Percentiles rank a stretch among this genome's conserved stretches.
Conservation (phyloP, 805 yeast species). For the Saccharomycopsis synnaedendra region DNA sequence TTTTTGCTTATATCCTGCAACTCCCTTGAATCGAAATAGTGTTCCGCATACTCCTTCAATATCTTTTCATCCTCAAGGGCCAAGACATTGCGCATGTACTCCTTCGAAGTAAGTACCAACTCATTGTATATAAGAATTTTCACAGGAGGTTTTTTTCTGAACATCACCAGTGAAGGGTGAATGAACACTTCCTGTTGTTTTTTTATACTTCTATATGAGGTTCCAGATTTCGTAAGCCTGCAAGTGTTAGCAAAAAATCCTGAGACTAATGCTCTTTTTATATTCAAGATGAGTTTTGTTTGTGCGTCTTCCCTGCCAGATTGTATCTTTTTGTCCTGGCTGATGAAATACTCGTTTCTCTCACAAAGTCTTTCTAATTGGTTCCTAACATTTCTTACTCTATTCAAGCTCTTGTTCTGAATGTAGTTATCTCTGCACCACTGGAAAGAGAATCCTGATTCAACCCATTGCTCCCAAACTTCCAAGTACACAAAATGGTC, state of each 20-base stretch:
- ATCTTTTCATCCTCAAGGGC: conserved; percentile 56
- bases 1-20: conserved; percentile 1
- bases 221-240: conserved; percentile 46
- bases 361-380: conserved; percentile 57
- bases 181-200: conserved; percentile 63
- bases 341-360: conserved; percentile 27
- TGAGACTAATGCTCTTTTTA: conserved; percentile 47
- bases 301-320: conserved; percentile 14
- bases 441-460: conserved; percentile 48
- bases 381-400: conserved; percentile 59
- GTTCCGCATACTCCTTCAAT: conserved; percentile 69
- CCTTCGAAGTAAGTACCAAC: conserved; percentile 73
- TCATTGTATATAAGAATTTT: conserved; percentile 71
- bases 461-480: conserved; percentile 68
- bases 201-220: conserved; percentile 49
- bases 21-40: conserved; percentile 21
- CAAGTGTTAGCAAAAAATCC: conserved; percentile 67
- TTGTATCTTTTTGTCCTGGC: conserved; percentile 21
- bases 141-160: conserved; percentile 58
- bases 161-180: conserved; percentile 79
- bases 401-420: conserved; percentile 58
- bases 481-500: conserved; percentile 73
- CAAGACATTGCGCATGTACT: conserved; percentile 76
- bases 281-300: conserved; percentile 20
- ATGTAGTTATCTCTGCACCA: conserved; percentile 85